Evolutionary conservation across 495 filamentous ascomycete species (phyloP).

Genomic region (Trichoderma asperelloides): DNA sequence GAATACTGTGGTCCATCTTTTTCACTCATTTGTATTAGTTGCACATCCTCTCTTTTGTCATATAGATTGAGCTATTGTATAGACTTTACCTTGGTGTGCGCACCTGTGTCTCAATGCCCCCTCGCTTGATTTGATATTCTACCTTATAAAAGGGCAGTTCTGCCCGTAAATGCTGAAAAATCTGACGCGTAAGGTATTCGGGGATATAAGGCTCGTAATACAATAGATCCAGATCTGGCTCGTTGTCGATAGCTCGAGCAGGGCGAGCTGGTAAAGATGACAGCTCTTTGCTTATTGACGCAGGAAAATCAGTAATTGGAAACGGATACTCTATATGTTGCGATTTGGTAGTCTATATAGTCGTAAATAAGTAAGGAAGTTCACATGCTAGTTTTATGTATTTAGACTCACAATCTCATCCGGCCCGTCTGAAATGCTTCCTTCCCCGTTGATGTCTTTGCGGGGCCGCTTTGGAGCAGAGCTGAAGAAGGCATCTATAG

Average conservation of each 20-base stretch:
- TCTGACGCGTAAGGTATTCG: constrained; percentile 35
- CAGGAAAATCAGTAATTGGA: constrained; percentile 47
- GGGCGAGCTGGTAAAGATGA: constrained; percentile 27
- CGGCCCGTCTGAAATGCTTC: not conserved
- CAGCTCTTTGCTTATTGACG: constrained; percentile 18
- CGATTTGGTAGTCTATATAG: constrained; percentile 15
- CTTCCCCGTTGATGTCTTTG: not conserved
- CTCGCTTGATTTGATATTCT: constrained; percentile 56
- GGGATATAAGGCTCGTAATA: constrained; percentile 61
- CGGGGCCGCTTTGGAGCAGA: constrained; percentile 30
- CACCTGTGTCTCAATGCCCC: constrained; percentile 45
- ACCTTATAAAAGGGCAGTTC: constrained; percentile 66
- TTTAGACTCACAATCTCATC: not conserved
- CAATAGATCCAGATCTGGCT: constrained; percentile 56
- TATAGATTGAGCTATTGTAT: not conserved
- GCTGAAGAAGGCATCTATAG: constrained; percentile 44
- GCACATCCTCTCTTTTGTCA: not conserved
- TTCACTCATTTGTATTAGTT: not conserved
- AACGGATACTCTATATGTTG: constrained; percentile 54
- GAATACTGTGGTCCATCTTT: constrained; percentile 55
- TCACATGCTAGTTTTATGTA: not conserved
- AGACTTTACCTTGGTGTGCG: constrained; percentile 48
- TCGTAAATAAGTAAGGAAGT: not conserved
- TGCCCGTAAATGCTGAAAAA: constrained; percentile 56
- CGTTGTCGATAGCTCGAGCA: constrained; percentile 43